Evolutionary conservation across 495 filamentous ascomycete species (phyloP).

Genomic region (Neurospora discreta): DNA sequence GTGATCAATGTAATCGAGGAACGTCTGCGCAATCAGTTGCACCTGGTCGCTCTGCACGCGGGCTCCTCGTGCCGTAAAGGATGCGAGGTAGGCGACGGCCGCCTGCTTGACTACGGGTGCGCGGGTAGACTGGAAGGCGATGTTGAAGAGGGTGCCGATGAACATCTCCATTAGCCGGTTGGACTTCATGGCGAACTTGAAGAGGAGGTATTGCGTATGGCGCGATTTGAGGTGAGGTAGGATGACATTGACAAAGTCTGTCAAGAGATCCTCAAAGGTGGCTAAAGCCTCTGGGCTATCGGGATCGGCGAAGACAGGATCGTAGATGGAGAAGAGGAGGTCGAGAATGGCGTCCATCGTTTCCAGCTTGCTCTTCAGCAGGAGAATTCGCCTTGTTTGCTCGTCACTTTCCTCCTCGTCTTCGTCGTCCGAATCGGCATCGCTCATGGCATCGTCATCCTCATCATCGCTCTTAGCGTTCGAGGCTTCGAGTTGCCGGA

Average conservation of each 20-base stretch:
- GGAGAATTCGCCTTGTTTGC: slow-evolving; percentile 39
- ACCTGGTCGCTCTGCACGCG: slow-evolving; percentile 66
- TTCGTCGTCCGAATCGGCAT: slow-evolving; percentile 40
- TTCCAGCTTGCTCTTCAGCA: slow-evolving; percentile 66
- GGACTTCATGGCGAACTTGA: slow-evolving; percentile 79
- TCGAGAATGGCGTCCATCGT: slow-evolving; percentile 94
- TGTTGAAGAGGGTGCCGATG: slow-evolving; percentile 60
- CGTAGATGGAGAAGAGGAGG: slow-evolving; percentile 73
- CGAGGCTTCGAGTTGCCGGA: slow-evolving; percentile 25
- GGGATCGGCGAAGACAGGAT: slow-evolving; percentile 49
- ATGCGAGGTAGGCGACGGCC: slow-evolving; percentile 73
- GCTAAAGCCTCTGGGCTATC: slow-evolving; percentile 36
- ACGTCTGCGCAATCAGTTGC: slow-evolving; percentile 61
- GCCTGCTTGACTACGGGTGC: slow-evolving; percentile 64
- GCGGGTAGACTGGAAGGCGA: slow-evolving; percentile 42
- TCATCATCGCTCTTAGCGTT: slow-evolving; percentile 42
- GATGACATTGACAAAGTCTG: slow-evolving; percentile 74
- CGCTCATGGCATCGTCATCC: slow-evolving; percentile 42
- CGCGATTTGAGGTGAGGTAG: slow-evolving; percentile 45
- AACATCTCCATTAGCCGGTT: slow-evolving; percentile 68
- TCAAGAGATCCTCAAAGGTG: slow-evolving; percentile 60
- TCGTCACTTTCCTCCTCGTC: slow-evolving; percentile 35
- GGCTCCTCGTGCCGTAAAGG: slow-evolving; percentile 80
- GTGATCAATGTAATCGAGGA: slow-evolving; percentile 60
- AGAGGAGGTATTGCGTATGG: slow-evolving; percentile 43